These are phyloP conservation scores for Avena sativa DNA, from an alignment of 176 grass and related monocot species.

Conservation along the genomic window DNA sequence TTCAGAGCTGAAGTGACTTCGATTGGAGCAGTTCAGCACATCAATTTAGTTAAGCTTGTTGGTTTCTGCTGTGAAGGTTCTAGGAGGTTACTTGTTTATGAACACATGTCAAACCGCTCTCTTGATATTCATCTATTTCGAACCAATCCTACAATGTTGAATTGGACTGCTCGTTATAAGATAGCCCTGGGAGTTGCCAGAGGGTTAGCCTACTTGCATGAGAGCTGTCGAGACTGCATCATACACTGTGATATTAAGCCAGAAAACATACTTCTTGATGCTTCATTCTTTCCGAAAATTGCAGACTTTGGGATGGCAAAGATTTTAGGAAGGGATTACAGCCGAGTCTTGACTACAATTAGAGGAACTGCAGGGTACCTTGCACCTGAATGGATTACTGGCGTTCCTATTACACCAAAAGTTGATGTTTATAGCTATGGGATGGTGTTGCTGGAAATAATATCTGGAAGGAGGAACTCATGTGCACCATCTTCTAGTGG, in stretches of 20 bases:
- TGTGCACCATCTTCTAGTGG: not conserved
- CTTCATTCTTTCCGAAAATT: slow-evolving; percentile 37
- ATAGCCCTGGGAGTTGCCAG: slow-evolving; percentile 61
- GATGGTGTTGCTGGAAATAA: slow-evolving; percentile 41
- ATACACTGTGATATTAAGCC: slow-evolving; percentile 50
- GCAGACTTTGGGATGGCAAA: slow-evolving; percentile 52
- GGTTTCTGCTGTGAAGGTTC: slow-evolving; percentile 65
- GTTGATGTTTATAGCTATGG: slow-evolving; percentile 47
- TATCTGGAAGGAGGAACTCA: slow-evolving; percentile 46
- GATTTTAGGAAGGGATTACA: slow-evolving; percentile 39
- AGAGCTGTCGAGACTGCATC: slow-evolving; percentile 55
- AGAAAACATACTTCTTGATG: slow-evolving; percentile 43
- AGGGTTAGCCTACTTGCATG: slow-evolving; percentile 69
- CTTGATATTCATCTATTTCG: slow-evolving; percentile 43
- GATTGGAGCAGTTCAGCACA: slow-evolving; percentile 58
- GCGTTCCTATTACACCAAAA: slow-evolving; percentile 38
- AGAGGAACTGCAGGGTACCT: slow-evolving; percentile 45
- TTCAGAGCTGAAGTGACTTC: slow-evolving; percentile 46
- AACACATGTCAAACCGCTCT: too few species aligned
- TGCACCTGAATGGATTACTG: slow-evolving; percentile 47
- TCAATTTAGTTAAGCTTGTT: slow-evolving; percentile 31
- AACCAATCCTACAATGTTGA: slow-evolving; percentile 22
- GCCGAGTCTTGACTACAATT: slow-evolving; percentile 37
- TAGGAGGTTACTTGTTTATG: slow-evolving; percentile 43
- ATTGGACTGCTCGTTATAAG: slow-evolving; percentile 54